Evolutionary conservation across 768 basidiomycete species (phyloP).

Genomic region (Termitomyces sp.): DNA sequence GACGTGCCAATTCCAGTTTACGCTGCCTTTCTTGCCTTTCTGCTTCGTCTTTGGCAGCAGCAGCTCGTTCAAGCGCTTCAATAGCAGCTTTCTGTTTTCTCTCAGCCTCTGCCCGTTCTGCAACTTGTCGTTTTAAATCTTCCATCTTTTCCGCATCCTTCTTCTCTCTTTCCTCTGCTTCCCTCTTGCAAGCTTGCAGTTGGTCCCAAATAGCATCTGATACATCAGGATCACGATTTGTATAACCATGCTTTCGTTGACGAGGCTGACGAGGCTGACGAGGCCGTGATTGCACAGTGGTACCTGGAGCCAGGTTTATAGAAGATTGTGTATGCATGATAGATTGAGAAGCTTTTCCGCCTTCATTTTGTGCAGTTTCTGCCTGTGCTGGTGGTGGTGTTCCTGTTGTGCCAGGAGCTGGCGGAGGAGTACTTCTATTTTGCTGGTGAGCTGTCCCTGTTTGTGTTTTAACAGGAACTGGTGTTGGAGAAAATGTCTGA

Average conservation of each 20-base stretch:
- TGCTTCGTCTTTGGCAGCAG: slow-evolving; percentile 18
- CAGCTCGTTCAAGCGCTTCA: slow-evolving; percentile 14
- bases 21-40: slow-evolving; percentile 23
- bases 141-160: background rate
- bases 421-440: background rate
- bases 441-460: background rate
- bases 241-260: background rate
- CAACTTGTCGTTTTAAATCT: slow-evolving; percentile 15
- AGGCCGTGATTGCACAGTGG: background rate
- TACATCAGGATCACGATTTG: slow-evolving; percentile 44
- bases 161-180: slow-evolving; percentile 17
- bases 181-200: slow-evolving; percentile 36
- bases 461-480: background rate
- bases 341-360: background rate
- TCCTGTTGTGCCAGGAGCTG: background rate
- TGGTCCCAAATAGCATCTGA: slow-evolving; percentile 46
- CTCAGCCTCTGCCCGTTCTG: slow-evolving; percentile 15
- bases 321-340: background rate
- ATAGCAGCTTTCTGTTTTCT: slow-evolving; percentile 17
- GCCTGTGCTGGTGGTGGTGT: background rate
- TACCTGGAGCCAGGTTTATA: background rate
- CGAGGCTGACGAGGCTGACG: background rate
- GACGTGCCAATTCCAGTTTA: slow-evolving; percentile 21
- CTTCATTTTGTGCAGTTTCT: background rate
- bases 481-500: background rate